Conservation (phyloP, 345 rosid genomes). For the Gossypium ekmanianum region DNA sequence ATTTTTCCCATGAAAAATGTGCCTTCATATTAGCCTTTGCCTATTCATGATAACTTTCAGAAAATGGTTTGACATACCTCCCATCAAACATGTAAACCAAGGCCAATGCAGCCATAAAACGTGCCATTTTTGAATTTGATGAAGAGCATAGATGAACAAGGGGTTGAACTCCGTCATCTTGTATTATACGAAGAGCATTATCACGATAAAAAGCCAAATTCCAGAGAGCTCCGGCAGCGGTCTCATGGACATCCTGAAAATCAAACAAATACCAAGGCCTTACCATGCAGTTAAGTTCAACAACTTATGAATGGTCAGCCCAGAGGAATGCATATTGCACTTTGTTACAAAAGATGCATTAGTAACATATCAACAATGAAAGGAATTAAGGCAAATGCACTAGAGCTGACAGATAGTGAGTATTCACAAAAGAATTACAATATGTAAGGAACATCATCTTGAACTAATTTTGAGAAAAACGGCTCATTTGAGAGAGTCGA, state of each 20-base stretch:
- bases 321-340: background rate
- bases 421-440: background rate
- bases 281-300: background rate
- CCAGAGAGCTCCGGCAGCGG: constrained; percentile 73
- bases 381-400: background rate
- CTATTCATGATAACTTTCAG: background rate
- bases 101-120: constrained; percentile 86
- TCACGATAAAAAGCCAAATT: too few relatives aligned
- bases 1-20: too few relatives aligned
- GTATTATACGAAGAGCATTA: too few relatives aligned
- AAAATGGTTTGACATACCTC: constrained; percentile 4
- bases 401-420: background rate
- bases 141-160: too few relatives aligned
- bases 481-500: background rate
- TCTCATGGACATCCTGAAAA: constrained; percentile 81
- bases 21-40: too few relatives aligned
- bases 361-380: background rate
- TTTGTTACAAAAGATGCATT: too few relatives aligned
- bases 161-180: too few relatives aligned
- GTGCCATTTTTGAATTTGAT: constrained; percentile 48
- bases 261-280: background rate
- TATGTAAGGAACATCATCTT: background rate
- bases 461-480: background rate
- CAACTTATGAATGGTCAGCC: background rate
- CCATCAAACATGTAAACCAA: constrained; percentile 75